Base-by-base conservation (phyloP, 345 rosid species). In the Fremontodendron californicum region DNA sequence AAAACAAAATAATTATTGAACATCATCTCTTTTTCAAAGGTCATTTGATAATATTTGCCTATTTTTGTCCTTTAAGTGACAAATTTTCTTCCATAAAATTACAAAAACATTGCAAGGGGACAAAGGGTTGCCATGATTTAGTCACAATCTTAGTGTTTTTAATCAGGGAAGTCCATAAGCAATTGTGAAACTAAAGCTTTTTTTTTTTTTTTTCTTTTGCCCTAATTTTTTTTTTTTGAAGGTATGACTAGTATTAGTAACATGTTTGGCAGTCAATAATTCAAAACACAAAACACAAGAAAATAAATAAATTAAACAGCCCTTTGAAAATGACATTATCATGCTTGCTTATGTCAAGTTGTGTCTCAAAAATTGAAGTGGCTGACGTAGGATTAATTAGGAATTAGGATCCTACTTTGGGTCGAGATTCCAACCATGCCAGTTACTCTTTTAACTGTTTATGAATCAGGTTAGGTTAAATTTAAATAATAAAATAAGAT, bases 81-180 rank as follows among this genome's bases (percentile, higher is more conserved):
- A 10, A 52, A n/a, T 63, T 68, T 12, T 25, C 65, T 70, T 46
- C 25, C 58, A 15, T 5, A 72, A 54, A 54, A 10, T 16, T 39
- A 65, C 31, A 68, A 73, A 73, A 69, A 51, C 46, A 80, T 63
- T 23, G 33, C 27, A 48, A 51, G 42, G 55, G 69, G 75, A 71
- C 76, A 73, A 73, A 67, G 12, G 18, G 65, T 68, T 62, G 78
- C 35, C 49, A 73, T 54, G 71, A 63, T 78, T n/a, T 23, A 43
- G 80, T 78, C 82, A 21, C 57, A 43, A 43, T 72, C 76, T 11
- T 55, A 23, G 9, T 55, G 29, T 11, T 19, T 13, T 57, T 7
- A 63, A 77, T 79, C 74, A 74, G 45, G 58, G 33, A n/a, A n/a
- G 74, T 80, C 76, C 80, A 76, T 78, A 25, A 52, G 57, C 57